Evolutionary conservation across 2,329 filamentous ascomycete species (phyloP), one percentile per base, ranked within the genome.

Genomic region (Exophiala alcalophila): DNA sequence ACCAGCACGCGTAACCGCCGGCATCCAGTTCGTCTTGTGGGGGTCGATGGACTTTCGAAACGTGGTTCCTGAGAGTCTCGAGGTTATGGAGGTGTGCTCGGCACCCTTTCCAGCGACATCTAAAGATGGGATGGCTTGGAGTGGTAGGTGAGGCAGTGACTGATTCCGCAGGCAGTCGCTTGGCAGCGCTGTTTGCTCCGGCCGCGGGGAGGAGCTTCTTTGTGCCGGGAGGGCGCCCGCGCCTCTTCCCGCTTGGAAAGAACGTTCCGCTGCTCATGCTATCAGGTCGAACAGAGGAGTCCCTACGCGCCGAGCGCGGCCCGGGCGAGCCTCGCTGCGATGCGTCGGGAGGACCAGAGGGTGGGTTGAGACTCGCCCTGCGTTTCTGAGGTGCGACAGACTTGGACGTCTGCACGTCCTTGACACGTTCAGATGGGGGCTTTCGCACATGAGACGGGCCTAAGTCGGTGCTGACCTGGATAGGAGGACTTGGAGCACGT

Each of bases 41-140:
- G 2, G 63, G 59, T 2, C 64, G 53, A 44, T 84, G 80, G 3
- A 75, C 60, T 53, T 78, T 81, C 37, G 67, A 57, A 4, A 81
- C 61, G 57, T 84, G 81, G 44, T 75, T 76, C 48, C 72, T 72
- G 4, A 84, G 62, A 0, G 74, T 77, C 6, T 74, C 71, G 10
- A 83, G 59, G 52, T 82, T 83, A 59, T 84, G 80, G 4, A 84
- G 63, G 50, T 80, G 70, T 0, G 75, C 72, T 3, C 61, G 60
- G 57, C 81, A 84, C 2, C 63, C 60, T 37, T 70, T 61, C 80
- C 80, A 84, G 28, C 65, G 59, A 60, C 81, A 84, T 40, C 68
- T 66, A 57, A 72, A 84, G 4, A 44, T 15, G 20, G 50, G 50
- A 15, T 53, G 25, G 47, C 18, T 39, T 20, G 39, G 33, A n/a